Evolutionary conservation across 805 yeast species (phyloP).

Genomic region (Dipodascopsis uninucleata): DNA sequence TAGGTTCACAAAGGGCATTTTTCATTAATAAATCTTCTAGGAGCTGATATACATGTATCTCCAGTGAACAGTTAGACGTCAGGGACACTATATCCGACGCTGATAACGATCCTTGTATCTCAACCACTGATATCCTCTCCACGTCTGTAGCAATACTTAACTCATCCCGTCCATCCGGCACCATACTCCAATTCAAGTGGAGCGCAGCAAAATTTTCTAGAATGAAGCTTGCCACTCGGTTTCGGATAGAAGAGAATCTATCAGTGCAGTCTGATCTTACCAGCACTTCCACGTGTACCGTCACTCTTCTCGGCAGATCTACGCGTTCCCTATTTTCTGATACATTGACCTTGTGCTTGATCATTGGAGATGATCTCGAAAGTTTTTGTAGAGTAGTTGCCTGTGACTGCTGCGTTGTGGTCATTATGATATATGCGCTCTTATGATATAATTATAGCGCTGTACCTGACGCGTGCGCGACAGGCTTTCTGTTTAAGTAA

Average conservation of each 20-base stretch:
- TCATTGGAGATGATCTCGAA: no score
- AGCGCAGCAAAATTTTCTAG: constrained; percentile 21
- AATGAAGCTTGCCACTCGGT: constrained; percentile 9
- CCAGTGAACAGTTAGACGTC: constrained; percentile 9
- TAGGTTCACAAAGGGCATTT: neutral
- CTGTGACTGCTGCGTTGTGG: no score
- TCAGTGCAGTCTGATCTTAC: neutral
- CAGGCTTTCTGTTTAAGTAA: no score
- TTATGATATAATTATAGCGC: no score
- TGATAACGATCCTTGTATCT: constrained; percentile 14
- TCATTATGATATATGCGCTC: no score
- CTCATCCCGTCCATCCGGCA: constrained; percentile 9
- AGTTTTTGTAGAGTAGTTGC: neutral
- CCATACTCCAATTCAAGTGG: constrained; percentile 11
- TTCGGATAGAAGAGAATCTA: neutral
- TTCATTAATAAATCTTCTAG: constrained; percentile 1
- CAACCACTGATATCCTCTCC: constrained; percentile 18
- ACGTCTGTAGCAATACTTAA: constrained; percentile 1
- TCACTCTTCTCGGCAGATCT: neutral
- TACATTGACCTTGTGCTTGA: no score
- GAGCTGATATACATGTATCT: constrained; percentile 17
- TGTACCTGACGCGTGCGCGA: no score
- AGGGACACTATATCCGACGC: constrained; percentile 13
- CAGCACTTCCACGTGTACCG: constrained; percentile 16
- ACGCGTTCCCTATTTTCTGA: no score